Conservation (phyloP, 768 basidiomycete species). For the Tylopilus sp. region DNA sequence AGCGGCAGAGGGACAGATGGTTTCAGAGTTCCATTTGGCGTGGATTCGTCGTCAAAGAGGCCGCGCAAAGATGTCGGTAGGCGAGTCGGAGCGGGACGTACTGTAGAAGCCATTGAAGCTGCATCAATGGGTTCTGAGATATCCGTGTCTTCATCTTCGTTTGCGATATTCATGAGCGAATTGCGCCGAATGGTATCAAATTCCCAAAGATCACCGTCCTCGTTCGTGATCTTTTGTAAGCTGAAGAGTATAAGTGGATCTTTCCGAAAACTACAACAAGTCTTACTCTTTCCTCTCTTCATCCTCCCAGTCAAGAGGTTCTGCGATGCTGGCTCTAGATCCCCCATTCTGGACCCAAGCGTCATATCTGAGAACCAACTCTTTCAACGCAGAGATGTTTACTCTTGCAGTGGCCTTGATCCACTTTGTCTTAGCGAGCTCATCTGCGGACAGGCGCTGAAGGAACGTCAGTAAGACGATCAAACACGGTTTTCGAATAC, state of each 20-base stretch:
- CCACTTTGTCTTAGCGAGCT: conserved; percentile 85
- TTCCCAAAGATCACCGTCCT: conserved; percentile 57
- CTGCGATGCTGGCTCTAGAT: conserved; percentile 73
- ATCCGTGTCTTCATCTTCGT: conserved; percentile 25
- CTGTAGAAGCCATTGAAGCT: conserved; percentile 37
- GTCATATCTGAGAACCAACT: conserved; percentile 77
- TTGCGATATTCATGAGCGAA: conserved; percentile 24
- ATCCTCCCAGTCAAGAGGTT: conserved; percentile 67
- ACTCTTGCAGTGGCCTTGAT: conserved; percentile 73
- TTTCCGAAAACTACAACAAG: neutral
- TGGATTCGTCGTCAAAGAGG: conserved; percentile 67
- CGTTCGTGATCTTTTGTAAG: conserved; percentile 19
- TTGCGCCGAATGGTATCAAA: conserved; percentile 67
- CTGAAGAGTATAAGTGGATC: conserved; percentile 11
- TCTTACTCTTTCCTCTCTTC: conserved; percentile 56
- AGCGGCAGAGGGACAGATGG: conserved; percentile 33
- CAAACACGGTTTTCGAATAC: conserved; percentile 17
- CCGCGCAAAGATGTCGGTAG: conserved; percentile 76
- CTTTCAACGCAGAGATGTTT: conserved; percentile 66
- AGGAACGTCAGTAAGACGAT: conserved; percentile 6
- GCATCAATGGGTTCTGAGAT: conserved; percentile 13
- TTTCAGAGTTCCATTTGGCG: conserved; percentile 40
- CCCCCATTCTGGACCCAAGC: conserved; percentile 66
- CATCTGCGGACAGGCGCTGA: conserved; percentile 87
- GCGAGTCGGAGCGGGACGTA: conserved; percentile 48